Base-by-base conservation (phyloP, 768 basidiomycete genomes). In the Phylloporus sp. region DNA sequence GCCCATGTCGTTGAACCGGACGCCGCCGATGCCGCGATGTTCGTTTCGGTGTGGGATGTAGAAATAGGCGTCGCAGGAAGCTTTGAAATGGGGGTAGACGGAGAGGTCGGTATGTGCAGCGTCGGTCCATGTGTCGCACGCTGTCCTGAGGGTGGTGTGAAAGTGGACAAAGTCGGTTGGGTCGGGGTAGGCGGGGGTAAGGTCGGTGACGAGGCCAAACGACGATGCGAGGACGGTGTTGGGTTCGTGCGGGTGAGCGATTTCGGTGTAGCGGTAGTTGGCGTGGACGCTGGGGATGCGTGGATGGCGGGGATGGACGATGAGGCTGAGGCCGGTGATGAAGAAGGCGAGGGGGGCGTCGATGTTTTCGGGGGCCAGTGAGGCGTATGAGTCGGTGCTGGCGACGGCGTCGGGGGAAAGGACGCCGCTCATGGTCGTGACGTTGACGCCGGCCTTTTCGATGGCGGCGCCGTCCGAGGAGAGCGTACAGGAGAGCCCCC, bases 1-100 rank as follows among this genome's bases (percentile, higher is more conserved):
- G 32, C 63, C 55, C 45, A 80, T 65, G 53, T 80, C 76, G 57
- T 80, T 79, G 54, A 81, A 80, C 58, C 78, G 78, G 49, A 81
- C 69, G 6, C 79, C 80, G 28, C 79, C 78, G 29, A 81, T 60
- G 4, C 79, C 79, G 9, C 78, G 62, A n/a, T 69, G 66, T 60
- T 81, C 78, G 15, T 53, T 46, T 7, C 78, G 66, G 53, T 81
- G 80, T 2, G 73, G 68, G 54, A 80, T 71, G 55, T 64, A 72
- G 57, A 80, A 75, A 60, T 81, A 78, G 54, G 73, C 66, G 57
- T 80, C 78, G 55, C 77, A 78, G 65, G 76, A 78, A 14, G 60
- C 46, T 55, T 81, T 80, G 65, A 75, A 78, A 2, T 62, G 53
- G 0, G 65, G 57, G 61, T 76, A 78, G 51, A 78, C 66, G 1